Percentiles rank a stretch among this genome's conserved stretches.
phyloP scores from a whole-genome alignment of 31 red algal species.

The Asparagopsis taxiformis region DNA sequence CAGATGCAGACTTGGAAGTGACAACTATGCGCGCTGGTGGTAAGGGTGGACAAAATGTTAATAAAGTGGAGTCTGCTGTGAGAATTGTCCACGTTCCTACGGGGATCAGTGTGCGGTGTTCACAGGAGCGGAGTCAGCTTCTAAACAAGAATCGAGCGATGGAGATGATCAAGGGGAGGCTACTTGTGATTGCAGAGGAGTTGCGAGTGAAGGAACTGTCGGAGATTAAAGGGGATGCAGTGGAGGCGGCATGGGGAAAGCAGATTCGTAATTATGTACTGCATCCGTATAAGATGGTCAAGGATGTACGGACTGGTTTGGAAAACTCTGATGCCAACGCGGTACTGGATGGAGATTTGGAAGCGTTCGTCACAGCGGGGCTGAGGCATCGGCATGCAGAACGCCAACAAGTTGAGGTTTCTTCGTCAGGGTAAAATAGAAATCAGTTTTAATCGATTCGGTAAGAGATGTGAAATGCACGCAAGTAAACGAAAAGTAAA shows the following conservation, averaged over 20 bases:
- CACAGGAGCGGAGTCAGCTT: conserved; percentile 71
- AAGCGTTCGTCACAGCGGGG: conserved; percentile 52
- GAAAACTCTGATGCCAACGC: conserved; percentile 55
- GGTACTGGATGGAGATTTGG: conserved; percentile 87
- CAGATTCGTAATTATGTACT: conserved; percentile 98
- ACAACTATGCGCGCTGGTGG: conserved; percentile 97
- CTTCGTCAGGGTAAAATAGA: neutral
- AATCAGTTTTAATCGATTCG: too few relatives aligned
- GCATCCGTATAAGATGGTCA: conserved; percentile 96
- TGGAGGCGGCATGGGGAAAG: conserved; percentile 90
- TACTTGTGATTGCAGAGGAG: conserved; percentile 81
- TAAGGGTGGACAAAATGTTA: conserved; percentile 96
- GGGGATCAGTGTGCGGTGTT: conserved; percentile 82
- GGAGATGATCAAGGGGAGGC: conserved; percentile 81
- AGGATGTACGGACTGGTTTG: conserved; percentile 83
- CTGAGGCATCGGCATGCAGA: conserved; percentile 38
- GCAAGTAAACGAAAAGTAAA: too few relatives aligned
- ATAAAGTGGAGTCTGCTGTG: conserved; percentile 96
- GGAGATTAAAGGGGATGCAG: conserved; percentile 79
- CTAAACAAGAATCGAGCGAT: conserved; percentile 81
- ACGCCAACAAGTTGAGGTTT: neutral
- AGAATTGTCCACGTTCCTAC: conserved; percentile 76
- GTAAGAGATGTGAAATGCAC: too few relatives aligned
- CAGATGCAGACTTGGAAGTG: conserved; percentile 80
- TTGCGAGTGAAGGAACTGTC: conserved; percentile 69